Evolutionary conservation across 768 basidiomycete genomes (phyloP).

Genomic region (Multifurca ochricompacta): DNA sequence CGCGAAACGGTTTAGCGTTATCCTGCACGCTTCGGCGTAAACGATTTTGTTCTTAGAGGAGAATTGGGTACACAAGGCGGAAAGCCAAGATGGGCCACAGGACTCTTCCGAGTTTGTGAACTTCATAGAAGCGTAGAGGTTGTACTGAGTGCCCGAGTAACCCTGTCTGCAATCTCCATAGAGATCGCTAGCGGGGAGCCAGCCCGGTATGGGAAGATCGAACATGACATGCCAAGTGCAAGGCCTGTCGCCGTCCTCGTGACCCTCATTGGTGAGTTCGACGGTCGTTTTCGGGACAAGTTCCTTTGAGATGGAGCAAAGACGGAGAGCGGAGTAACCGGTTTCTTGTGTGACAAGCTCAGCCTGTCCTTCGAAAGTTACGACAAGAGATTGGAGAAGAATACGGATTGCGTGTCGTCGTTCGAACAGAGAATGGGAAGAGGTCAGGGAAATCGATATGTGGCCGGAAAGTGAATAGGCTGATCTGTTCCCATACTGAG

Average conservation of each 20-base stretch:
- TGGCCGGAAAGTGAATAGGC: conserved; percentile 85
- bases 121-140: conserved; percentile 58
- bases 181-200: conserved; percentile 58
- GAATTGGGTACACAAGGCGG: conserved; percentile 50
- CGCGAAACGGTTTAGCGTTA: conserved; percentile 49
- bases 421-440: conserved; percentile 50
- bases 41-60: conserved; percentile 37
- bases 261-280: conserved; percentile 57
- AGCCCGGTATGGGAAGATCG: conserved; percentile 80
- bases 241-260: conserved; percentile 46
- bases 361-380: conserved; percentile 83
- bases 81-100: conserved; percentile 36
- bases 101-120: conserved; percentile 40
- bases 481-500: conserved; percentile 41
- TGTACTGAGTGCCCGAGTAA: conserved; percentile 51
- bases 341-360: conserved; percentile 59
- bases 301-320: conserved; percentile 60
- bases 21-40: conserved; percentile 32
- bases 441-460: conserved; percentile 54
- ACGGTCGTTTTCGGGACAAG: conserved; percentile 46
- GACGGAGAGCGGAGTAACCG: conserved; percentile 61
- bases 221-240: conserved; percentile 75
- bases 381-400: conserved; percentile 57
- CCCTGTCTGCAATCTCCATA: conserved; percentile 40
- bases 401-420: conserved; percentile 43